A percentile compares a stretch with the other conserved stretches of the same genome.
Conservation (phyloP, 805 yeast species). For the Candida xiaguanensis region DNA sequence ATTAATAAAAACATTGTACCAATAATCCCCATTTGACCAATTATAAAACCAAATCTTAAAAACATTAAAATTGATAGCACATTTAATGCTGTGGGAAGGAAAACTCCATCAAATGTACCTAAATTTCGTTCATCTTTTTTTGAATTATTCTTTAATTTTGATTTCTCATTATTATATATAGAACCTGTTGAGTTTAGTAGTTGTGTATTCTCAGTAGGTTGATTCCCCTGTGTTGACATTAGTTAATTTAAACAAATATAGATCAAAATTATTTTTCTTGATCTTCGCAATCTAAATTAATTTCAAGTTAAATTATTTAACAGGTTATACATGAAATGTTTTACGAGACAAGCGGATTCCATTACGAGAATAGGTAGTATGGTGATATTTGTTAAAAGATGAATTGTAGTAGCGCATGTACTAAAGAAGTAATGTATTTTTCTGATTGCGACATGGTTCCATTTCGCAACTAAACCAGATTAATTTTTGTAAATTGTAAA, state of each 20-base stretch:
- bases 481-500: too few species aligned
- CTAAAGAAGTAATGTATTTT: too few species aligned
- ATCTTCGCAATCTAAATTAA: not conserved
- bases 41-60: constrained; percentile 87
- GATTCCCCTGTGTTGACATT: constrained; percentile 4
- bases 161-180: not conserved
- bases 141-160: constrained; percentile 2
- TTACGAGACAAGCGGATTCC: too few species aligned
- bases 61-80: constrained; percentile 94
- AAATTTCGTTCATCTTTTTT: constrained; percentile 40
- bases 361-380: too few species aligned
- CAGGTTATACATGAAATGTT: too few species aligned
- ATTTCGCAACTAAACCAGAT: too few species aligned
- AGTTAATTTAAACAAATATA: not conserved
- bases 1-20: constrained; percentile 69
- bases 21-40: constrained; percentile 89
- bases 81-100: constrained; percentile 88
- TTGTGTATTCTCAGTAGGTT: constrained; percentile 6
- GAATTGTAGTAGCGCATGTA: too few species aligned
- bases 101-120: constrained; percentile 85
- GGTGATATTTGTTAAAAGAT: too few species aligned
- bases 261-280: not conserved
- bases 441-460: too few species aligned
- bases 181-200: constrained; percentile 4
- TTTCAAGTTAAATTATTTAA: too few species aligned